Conservation (phyloP, 2,329 filamentous ascomycete genomes). For the Colletotrichum navitas region DNA sequence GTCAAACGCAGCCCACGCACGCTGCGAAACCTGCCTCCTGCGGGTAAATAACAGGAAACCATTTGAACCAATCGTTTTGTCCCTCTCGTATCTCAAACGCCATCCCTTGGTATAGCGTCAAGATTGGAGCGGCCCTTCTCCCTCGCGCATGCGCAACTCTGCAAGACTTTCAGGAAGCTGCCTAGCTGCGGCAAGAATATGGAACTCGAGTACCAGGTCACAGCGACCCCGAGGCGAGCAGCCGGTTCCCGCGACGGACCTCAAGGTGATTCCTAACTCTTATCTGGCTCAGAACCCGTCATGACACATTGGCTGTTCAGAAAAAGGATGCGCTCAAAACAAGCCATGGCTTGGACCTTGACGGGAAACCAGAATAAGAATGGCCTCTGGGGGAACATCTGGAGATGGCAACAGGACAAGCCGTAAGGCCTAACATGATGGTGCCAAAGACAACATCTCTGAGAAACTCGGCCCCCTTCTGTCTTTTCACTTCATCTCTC, state of each 20-base stretch:
- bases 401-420: neutral
- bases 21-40: slow-evolving; percentile 39
- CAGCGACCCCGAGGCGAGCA: neutral
- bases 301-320: neutral
- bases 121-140: neutral
- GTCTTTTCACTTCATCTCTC: too few species aligned
- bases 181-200: neutral
- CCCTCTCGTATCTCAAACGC: neutral
- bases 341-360: neutral
- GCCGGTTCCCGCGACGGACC: neutral
- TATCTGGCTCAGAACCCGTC: neutral
- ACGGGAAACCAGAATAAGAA: neutral
- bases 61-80: neutral
- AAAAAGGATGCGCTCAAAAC: neutral
- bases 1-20: slow-evolving; percentile 32
- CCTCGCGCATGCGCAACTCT: neutral
- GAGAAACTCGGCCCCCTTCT: neutral
- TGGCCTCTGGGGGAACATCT: too few species aligned
- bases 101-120: neutral
- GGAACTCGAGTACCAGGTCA: neutral
- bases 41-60: slow-evolving; percentile 38
- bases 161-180: neutral
- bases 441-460: neutral
- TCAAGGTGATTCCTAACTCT: neutral
- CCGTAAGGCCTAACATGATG: neutral